Base-by-base conservation (phyloP, 331 rosid genomes). In the Dryas integrifolia region DNA sequence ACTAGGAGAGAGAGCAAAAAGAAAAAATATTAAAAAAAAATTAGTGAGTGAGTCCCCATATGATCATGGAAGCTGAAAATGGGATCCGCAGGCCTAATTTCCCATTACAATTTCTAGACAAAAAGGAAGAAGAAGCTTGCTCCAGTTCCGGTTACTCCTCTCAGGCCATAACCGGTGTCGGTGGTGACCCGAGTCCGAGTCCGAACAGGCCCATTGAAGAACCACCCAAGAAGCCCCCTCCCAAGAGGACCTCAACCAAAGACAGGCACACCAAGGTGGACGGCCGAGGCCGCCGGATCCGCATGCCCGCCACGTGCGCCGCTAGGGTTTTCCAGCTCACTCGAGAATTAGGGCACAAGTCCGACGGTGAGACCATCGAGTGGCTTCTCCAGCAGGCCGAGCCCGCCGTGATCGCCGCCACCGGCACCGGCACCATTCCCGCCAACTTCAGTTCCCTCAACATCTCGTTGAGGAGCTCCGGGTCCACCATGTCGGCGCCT, bases 271-370 rank as follows among this genome's bases (percentile, higher is more conserved):
- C 99, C 0, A 95, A 95, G 40, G 99, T 95, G 0, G 99, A 95
- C 24, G 99, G 99, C 8, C 91, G 99, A 0, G 99, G 99, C 30
- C 99, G 99, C 63, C 91, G 99, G 86, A 95, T 95, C 87, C 96
- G 99, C 10, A 95, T 95, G 99, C 99, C 99, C 0, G 98, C 97
- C 0, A 90, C 96, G 6, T 95, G 99, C 13, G 99, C 99, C 0
- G 98, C 99, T 35, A 82, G 99, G 79, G 99, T 95, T 59, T 95
- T 95, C 52, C 98, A 95, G 82, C 87, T 95, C 3, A 95, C 98
- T 5, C 58, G 90, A 72, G 98, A 95, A 73, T 86, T 95, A 0
- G 99, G 99, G 30, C 98, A 95, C 77, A 95, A 92, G 66, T 95
- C 98, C 0, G 99, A 95, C 38, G 99, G 99, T 0, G 99, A 95